Evolutionary conservation across 176 grass and related monocot species (phyloP), one percentile per base, ranked within the genome.

Genomic region (Pharus latifolius): DNA sequence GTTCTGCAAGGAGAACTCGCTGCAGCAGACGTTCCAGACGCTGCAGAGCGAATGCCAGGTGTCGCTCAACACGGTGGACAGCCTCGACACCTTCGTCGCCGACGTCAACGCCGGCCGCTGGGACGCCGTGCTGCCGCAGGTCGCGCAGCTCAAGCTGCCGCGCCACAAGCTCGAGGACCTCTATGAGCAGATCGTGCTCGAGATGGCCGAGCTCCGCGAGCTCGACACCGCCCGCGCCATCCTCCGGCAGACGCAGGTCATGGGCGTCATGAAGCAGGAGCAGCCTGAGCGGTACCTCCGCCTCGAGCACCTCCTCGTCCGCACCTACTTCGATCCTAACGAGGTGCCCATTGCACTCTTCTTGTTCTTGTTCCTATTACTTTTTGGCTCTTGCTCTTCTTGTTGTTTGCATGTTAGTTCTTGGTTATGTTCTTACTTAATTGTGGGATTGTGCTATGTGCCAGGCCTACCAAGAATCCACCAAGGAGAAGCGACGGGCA

Each of bases 181-280:
- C 19, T 99, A 99, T 16, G 95, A 99, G 82, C 90, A 99, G 90
- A 99, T 99, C 75, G 95, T 99, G 43, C 31, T 99, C 54, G 95
- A 94, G 81, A 99, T 99, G 95, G 91, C 88, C 1, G 95, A 98
- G 76, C 95, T 94, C 47, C 90, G 87, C 7, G 95, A 99, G 80
- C 81, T 99, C 5, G 90, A 99, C 48, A 99, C 90, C 0, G 90
- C 95, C 17, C 87, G 90, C 17, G 81, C 90, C 64, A 99, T 99
- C 69, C 88, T 99, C 44, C 86, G 90, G 35, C 95, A 99, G 74
- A 99, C 95, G 20, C 95, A 94, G 63, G 95, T 91, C 45, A 99
- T 99, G 95, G 95, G 95, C 23, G 67, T 99, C 17, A 99, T 99
- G 95, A 94, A 99, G 71, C 95, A 99, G 88, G 95, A 94, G 76